Evolutionary conservation across 1,284 basidiomycete species (phyloP).

Genomic region (Phellopilus nigrolimitatus): DNA sequence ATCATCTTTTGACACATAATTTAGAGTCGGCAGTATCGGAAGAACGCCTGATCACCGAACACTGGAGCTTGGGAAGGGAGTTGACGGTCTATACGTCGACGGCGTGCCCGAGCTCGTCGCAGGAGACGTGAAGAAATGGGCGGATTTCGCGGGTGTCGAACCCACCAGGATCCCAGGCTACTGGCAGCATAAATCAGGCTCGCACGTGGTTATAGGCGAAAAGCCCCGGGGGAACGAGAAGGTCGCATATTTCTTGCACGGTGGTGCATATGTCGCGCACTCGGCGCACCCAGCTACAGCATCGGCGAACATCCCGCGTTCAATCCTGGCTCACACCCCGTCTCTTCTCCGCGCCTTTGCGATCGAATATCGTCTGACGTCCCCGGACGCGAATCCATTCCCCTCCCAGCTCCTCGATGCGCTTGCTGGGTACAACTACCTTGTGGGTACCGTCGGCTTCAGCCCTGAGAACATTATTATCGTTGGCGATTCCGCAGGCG

Average conservation of each 20-base stretch:
- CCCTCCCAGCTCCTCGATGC: slow-evolving; percentile 46
- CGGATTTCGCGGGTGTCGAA: slow-evolving; percentile 19
- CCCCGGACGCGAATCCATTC: slow-evolving; percentile 32
- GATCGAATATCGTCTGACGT: slow-evolving; percentile 33
- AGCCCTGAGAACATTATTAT: slow-evolving; percentile 42
- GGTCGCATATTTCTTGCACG: slow-evolving; percentile 48
- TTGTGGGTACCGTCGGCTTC: slow-evolving; percentile 36
- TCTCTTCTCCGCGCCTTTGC: slow-evolving; percentile 30
- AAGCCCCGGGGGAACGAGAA: slow-evolving; percentile 27
- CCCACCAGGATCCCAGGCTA: slow-evolving; percentile 22
- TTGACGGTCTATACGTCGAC: slow-evolving; percentile 35
- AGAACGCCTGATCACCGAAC: slow-evolving; percentile 9
- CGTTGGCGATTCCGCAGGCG: slow-evolving; percentile 53
- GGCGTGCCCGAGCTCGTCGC: slow-evolving; percentile 49
- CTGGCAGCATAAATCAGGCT: slow-evolving; percentile 16
- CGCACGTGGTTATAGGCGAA: neutral
- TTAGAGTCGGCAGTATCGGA: slow-evolving; percentile 1
- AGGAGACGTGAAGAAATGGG: slow-evolving; percentile 32
- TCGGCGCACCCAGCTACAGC: slow-evolving; percentile 40
- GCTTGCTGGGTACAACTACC: slow-evolving; percentile 41
- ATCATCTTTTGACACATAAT: neutral
- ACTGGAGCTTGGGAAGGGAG: slow-evolving; percentile 16
- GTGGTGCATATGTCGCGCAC: slow-evolving; percentile 40
- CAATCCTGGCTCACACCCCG: slow-evolving; percentile 22
- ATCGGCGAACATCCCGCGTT: slow-evolving; percentile 27